A percentile compares a stretch with the other conserved stretches of the same genome.
These are phyloP conservation scores for Terfezia boudieri DNA, from an alignment of 495 filamentous ascomycete genomes.

Conservation along the genomic window DNA sequence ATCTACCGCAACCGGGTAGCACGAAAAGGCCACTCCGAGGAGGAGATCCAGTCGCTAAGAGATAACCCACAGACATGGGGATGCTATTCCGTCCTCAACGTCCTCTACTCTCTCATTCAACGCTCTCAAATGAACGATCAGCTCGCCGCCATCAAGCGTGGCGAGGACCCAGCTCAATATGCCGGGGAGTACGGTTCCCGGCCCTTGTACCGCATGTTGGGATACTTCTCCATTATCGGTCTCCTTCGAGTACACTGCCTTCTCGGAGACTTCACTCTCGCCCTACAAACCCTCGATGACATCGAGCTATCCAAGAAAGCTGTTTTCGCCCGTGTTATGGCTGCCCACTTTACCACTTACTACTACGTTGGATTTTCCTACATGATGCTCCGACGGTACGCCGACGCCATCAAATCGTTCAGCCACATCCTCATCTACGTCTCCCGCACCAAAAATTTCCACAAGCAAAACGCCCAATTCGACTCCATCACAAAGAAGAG, in stretches of 20 bases:
- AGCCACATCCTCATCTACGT: conserved; percentile 99
- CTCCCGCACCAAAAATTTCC: conserved; percentile 97
- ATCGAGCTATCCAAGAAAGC: conserved; percentile 99
- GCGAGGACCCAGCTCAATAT: conserved; percentile 62
- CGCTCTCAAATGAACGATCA: conserved; percentile 95
- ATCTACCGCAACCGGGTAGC: conserved; percentile 82
- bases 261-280: conserved; percentile 91
- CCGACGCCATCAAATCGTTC: conserved; percentile 98
- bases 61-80: conserved; percentile 98
- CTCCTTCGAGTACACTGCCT: conserved; percentile 89
- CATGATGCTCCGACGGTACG: conserved; percentile 99
- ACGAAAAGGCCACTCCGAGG: conserved; percentile 59
- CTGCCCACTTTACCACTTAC: conserved; percentile 97
- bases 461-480: conserved; percentile 85
- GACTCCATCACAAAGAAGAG: conserved; percentile 98
- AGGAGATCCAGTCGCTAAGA: conserved; percentile 72
- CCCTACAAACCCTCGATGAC: conserved; percentile 94
- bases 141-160: conserved; percentile 76
- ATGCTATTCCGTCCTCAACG: conserved; percentile 97
- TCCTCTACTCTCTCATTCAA: conserved; percentile 96
- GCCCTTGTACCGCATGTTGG: conserved; percentile 88
- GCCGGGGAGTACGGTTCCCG: conserved; percentile 89
- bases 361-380: conserved; percentile 99
- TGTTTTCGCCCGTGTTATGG: conserved; percentile 99
- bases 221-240: conserved; percentile 97